These are phyloP conservation scores for Stemphylium lycopersici DNA, from an alignment of 2,329 filamentous ascomycete species.

Conservation along the genomic window DNA sequence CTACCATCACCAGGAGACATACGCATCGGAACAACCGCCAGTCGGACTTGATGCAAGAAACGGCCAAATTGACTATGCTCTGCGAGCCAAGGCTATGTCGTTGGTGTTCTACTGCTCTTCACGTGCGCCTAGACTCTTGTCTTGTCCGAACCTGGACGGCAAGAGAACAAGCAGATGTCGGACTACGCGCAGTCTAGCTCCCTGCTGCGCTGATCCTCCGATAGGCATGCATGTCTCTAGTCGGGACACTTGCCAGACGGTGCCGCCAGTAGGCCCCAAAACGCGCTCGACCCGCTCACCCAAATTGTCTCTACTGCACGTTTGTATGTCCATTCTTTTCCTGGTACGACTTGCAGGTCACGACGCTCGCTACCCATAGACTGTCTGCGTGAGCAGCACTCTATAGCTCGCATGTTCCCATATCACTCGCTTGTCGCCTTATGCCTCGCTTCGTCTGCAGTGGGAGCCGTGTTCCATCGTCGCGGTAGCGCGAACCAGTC, in stretches of 20 bases:
- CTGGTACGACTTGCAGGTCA: conserved; percentile 21
- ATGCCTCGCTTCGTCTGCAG: conserved; percentile 23
- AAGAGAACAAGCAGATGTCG: conserved; percentile 11
- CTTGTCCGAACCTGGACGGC: conserved; percentile 5
- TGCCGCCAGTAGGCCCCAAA: conserved; percentile 21
- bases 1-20: neutral
- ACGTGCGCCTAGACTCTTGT: conserved; percentile 1
- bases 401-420: conserved; percentile 24
- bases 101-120: conserved; percentile 9
- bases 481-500: conserved; percentile 21
- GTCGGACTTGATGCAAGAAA: conserved; percentile 12
- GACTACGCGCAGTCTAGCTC: conserved; percentile 21
- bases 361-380: conserved; percentile 29
- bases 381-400: conserved; percentile 28
- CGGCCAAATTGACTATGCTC: conserved; percentile 5
- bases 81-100: conserved; percentile 6
- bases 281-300: conserved; percentile 26
- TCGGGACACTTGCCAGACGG: conserved; percentile 16
- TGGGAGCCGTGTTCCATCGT: conserved; percentile 28
- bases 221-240: conserved; percentile 14
- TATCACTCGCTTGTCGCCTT: conserved; percentile 17
- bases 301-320: conserved; percentile 31
- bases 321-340: conserved; percentile 17
- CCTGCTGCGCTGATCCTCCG: conserved; percentile 19
- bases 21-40: conserved; percentile 9